Percentiles rank a stretch among this genome's conserved stretches.
These are phyloP conservation scores for Ascochyta koolunga DNA, from an alignment of 2,329 filamentous ascomycete species.

Conservation along the genomic window DNA sequence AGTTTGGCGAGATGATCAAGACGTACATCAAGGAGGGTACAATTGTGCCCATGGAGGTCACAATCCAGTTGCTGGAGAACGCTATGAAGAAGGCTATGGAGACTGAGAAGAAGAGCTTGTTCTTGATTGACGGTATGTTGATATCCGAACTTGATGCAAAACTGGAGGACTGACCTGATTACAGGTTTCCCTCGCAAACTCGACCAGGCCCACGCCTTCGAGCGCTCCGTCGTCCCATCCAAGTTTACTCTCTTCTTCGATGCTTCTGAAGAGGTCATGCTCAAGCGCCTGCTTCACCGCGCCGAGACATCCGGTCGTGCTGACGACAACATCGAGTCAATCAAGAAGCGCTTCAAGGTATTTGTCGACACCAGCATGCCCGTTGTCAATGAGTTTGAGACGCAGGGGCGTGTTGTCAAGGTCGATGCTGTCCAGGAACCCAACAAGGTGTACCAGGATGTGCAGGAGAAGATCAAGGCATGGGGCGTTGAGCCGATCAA, in stretches of 20 bases:
- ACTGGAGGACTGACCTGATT: not conserved
- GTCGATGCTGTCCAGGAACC: constrained; percentile 73
- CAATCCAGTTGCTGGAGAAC: constrained; percentile 90
- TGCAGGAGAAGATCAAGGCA: constrained; percentile 48
- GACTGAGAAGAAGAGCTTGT: constrained; percentile 64
- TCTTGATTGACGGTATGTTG: constrained; percentile 67
- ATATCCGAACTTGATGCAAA: not conserved
- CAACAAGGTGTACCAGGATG: constrained; percentile 66
- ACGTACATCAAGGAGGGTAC: constrained; percentile 91
- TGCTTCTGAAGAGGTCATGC: constrained; percentile 88
- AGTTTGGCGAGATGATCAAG: constrained; percentile 93
- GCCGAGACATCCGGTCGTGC: constrained; percentile 90
- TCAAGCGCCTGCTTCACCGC: constrained; percentile 79
- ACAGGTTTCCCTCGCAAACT: constrained; percentile 91
- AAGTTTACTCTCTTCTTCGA: constrained; percentile 92
- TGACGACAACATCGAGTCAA: constrained; percentile 94
- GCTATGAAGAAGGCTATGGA: constrained; percentile 78
- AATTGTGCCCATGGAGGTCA: constrained; percentile 99
- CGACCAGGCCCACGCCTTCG: constrained; percentile 94
- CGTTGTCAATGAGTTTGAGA: constrained; percentile 84
- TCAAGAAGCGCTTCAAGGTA: constrained; percentile 92
- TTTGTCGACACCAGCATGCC: constrained; percentile 98
- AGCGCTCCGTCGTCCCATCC: constrained; percentile 83
- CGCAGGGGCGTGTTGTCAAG: constrained; percentile 78
- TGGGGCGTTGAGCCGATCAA: constrained; percentile 41